phyloP scores from a whole-genome alignment of 2,329 filamentous ascomycete genomes.

The Orbilia oligospora region DNA sequence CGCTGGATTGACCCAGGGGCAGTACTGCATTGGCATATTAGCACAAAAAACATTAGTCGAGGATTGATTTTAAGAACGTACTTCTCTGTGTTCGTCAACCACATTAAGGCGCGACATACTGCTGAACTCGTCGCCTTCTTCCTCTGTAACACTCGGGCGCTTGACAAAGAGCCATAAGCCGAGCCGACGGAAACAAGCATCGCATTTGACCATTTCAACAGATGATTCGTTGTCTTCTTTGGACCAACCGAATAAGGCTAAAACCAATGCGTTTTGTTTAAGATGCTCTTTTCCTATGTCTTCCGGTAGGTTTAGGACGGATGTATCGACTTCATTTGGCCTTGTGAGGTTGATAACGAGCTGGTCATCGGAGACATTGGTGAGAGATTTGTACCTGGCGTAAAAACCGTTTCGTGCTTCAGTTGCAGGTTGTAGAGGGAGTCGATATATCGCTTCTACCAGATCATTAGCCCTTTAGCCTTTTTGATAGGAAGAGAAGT shows the following conservation, averaged over 20 bases:
- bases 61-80: conserved; percentile 39
- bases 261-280: conserved; percentile 76
- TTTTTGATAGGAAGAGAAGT: background rate
- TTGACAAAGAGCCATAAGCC: conserved; percentile 95
- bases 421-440: conserved; percentile 68
- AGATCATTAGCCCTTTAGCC: conserved; percentile 58
- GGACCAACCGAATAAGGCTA: conserved; percentile 84
- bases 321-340: conserved; percentile 61
- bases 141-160: conserved; percentile 75
- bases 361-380: conserved; percentile 72
- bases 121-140: conserved; percentile 72
- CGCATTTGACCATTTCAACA: conserved; percentile 77
- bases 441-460: conserved; percentile 74
- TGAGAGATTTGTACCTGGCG: conserved; percentile 67
- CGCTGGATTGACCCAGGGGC: conserved; percentile 80
- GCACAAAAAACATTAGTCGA: background rate
- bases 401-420: conserved; percentile 67
- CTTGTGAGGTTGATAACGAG: conserved; percentile 65
- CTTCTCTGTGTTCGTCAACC: conserved; percentile 79
- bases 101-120: conserved; percentile 79
- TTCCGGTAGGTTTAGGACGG: conserved; percentile 59
- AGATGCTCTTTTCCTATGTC: conserved; percentile 65
- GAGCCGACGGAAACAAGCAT: conserved; percentile 87
- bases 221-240: conserved; percentile 71
- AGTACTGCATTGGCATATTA: conserved; percentile 71